Evolutionary conservation across 345 rosid species (phyloP).

Genomic region (Syzygium grande): DNA sequence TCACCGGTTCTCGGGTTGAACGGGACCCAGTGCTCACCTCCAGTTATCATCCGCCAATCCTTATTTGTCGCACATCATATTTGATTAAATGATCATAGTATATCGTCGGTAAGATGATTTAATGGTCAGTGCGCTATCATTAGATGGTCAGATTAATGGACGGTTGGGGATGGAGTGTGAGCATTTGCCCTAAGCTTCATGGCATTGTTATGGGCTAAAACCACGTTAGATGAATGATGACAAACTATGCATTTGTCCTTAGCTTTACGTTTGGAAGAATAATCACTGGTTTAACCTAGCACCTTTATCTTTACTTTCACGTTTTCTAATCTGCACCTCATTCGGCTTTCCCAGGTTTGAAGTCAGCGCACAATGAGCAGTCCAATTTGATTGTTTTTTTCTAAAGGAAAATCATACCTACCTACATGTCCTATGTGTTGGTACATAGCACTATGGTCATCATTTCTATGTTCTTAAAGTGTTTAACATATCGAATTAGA

Average conservation of each 20-base stretch:
- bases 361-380: neutral
- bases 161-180: neutral
- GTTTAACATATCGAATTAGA: neutral
- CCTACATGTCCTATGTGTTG: neutral
- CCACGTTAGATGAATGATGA: neutral
- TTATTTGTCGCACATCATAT: neutral
- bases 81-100: neutral
- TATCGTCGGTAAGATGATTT: neutral
- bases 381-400: neutral
- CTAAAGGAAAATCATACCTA: neutral
- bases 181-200: neutral
- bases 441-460: neutral
- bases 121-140: neutral
- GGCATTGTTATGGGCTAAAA: neutral
- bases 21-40: neutral
- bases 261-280: neutral
- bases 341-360: neutral
- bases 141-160: neutral
- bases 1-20: fast-evolving
- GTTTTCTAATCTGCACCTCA: neutral
- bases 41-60: neutral
- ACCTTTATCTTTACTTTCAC: neutral
- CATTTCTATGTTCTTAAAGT: neutral
- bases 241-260: neutral
- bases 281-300: neutral